A percentile compares a stretch with the other conserved stretches of the same genome.
These are phyloP conservation scores for Taxawa tesnikishii DNA, from an alignment of 2,329 filamentous ascomycete genomes.

Conservation along the genomic window DNA sequence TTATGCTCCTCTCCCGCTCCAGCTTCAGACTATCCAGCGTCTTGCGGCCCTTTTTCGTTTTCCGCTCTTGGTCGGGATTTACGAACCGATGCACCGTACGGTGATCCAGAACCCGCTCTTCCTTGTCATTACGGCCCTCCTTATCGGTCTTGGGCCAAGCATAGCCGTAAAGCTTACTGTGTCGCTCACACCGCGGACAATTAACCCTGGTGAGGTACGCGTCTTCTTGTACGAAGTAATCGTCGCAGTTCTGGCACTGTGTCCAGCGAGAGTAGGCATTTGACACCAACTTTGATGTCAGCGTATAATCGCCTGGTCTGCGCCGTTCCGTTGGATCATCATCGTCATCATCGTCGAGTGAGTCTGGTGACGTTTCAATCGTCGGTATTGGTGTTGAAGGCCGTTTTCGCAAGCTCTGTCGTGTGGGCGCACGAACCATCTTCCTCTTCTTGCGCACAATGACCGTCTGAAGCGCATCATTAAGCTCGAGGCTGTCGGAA, in stretches of 20 bases:
- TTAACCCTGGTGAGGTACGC: slow-evolving; percentile 76
- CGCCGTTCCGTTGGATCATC: slow-evolving; percentile 18
- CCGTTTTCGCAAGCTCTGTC: slow-evolving; percentile 8
- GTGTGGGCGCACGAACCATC: slow-evolving; percentile 6
- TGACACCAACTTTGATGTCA: slow-evolving; percentile 63
- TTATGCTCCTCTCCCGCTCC: slow-evolving; percentile 14
- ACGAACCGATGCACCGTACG: slow-evolving; percentile 79
- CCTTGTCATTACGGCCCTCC: slow-evolving; percentile 59
- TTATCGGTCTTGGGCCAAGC: slow-evolving; percentile 92
- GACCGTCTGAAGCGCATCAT: slow-evolving; percentile 20
- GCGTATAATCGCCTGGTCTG: slow-evolving; percentile 52
- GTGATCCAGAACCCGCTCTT: slow-evolving; percentile 64
- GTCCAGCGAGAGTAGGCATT: slow-evolving; percentile 75
- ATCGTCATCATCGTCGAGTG: slow-evolving; percentile 4
- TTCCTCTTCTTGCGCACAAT: slow-evolving; percentile 22
- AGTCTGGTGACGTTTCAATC: slow-evolving; percentile 12
- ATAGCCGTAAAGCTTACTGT: slow-evolving; percentile 91
- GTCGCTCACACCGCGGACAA: slow-evolving; percentile 86
- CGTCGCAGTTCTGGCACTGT: slow-evolving; percentile 71
- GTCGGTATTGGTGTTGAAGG: slow-evolving; percentile 11
- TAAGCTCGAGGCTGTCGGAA: slow-evolving; percentile 24
- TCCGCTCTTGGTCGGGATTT: slow-evolving; percentile 32
- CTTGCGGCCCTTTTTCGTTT: slow-evolving; percentile 20
- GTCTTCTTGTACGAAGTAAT: slow-evolving; percentile 75
- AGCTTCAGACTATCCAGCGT: slow-evolving; percentile 15